Percentiles rank a stretch among this genome's conserved stretches.
Conservation (phyloP, 176 grass and related monocot species). For the Ensete glaucum region DNA sequence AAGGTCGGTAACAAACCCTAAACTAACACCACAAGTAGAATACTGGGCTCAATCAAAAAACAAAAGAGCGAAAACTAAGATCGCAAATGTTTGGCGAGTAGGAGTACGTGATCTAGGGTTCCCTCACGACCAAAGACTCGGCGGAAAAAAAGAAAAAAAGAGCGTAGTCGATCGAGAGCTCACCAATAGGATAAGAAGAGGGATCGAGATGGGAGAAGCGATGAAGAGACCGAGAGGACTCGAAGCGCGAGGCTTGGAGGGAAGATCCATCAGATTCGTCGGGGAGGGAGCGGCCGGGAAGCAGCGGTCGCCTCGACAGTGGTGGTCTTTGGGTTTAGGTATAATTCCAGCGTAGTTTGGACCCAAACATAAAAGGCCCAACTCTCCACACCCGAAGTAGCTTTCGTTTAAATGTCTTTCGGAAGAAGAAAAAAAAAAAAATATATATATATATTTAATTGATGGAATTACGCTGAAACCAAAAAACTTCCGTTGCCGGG, state of each 20-base stretch:
- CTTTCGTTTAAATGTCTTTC: no score
- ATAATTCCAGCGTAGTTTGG: neutral
- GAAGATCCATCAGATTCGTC: neutral
- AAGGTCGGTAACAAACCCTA: neutral
- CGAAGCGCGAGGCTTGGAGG: neutral
- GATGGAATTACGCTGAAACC: no score
- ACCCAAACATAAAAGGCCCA: no score
- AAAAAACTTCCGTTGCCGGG: constrained; percentile 36
- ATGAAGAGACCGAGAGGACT: neutral
- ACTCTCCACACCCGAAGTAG: no score
- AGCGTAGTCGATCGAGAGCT: neutral
- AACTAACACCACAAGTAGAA: neutral
- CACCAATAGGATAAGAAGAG: constrained; percentile 1
- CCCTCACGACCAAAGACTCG: neutral
- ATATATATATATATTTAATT: no score
- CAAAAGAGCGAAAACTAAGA: neutral
- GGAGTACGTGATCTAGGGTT: neutral
- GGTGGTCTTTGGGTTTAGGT: neutral
- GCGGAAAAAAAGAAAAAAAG: neutral
- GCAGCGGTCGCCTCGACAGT: neutral
- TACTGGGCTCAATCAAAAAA: neutral
- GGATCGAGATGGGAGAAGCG: neutral
- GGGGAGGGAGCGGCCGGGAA: neutral
- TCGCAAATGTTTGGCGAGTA: neutral
- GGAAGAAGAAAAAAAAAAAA: no score